phyloP scores from a whole-genome alignment of 108 stramenopile genomes.

The Discostella pseudostelligera region DNA sequence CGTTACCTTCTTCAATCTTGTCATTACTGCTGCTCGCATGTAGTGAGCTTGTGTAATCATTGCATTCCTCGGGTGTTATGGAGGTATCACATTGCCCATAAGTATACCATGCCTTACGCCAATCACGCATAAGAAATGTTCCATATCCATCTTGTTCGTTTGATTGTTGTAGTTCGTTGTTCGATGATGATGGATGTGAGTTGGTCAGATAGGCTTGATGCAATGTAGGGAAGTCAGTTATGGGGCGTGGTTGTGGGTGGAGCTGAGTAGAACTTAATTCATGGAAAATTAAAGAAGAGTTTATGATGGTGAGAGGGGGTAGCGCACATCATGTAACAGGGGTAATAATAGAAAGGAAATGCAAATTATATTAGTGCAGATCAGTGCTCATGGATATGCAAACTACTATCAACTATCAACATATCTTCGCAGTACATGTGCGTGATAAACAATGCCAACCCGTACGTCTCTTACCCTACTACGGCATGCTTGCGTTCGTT shows the following conservation, averaged over 20 bases:
- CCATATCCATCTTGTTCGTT: conserved; percentile 45
- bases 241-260: conserved; percentile 1
- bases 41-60: background rate
- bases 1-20: background rate
- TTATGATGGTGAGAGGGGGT: no score
- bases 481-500: background rate
- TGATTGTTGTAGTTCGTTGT: conserved; percentile 23
- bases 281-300: background rate
- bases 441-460: no score
- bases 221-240: conserved; percentile 7
- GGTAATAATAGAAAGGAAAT: background rate
- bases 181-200: conserved; percentile 46
- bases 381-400: background rate
- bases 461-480: background rate
- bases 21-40: no score
- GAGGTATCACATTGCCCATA: conserved; percentile 28
- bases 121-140: conserved; percentile 44
- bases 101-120: conserved; percentile 57
- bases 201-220: conserved; percentile 8
- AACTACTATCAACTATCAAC: no score
- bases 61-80: background rate
- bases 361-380: background rate
- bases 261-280: conserved; percentile 2
- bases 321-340: no score
- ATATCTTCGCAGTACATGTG: no score